These are phyloP conservation scores for Trichoderma sp. DNA, from an alignment of 2,329 filamentous ascomycete species.

Conservation along the genomic window DNA sequence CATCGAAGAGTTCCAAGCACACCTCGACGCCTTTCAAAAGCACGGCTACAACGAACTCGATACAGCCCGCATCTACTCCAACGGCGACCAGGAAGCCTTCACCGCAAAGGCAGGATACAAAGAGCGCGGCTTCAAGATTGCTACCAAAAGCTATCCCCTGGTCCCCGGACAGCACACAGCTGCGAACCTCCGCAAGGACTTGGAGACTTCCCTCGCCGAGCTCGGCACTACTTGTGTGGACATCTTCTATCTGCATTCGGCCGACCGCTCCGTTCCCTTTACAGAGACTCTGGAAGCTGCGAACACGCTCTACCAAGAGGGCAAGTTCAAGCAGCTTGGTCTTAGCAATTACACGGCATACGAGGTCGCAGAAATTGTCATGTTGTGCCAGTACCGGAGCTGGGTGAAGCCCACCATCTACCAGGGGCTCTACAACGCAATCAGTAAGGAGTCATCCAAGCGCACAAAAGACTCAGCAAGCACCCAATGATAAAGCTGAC, in stretches of 20 bases:
- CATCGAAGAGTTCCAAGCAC: slow-evolving; percentile 7
- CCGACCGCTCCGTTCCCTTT: slow-evolving; percentile 21
- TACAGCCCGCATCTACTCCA: slow-evolving; percentile 23
- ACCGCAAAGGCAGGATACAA: slow-evolving; percentile 25
- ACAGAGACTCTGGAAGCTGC: slow-evolving; percentile 18
- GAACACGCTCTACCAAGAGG: slow-evolving; percentile 38
- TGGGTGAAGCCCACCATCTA: slow-evolving; percentile 79
- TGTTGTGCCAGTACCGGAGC: slow-evolving; percentile 69
- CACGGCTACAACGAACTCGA: slow-evolving; percentile 22
- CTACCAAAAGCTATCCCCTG: slow-evolving; percentile 21
- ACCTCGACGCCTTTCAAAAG: slow-evolving; percentile 11
- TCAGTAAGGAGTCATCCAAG: slow-evolving; percentile 44
- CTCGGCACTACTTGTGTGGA: slow-evolving; percentile 2
- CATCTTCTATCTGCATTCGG: slow-evolving; percentile 24
- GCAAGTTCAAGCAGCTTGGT: slow-evolving; percentile 75
- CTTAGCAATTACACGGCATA: slow-evolving; percentile 78
- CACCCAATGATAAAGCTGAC: background rate
- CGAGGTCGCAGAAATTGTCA: slow-evolving; percentile 77
- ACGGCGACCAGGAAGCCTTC: slow-evolving; percentile 17
- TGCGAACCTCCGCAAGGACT: slow-evolving; percentile 20
- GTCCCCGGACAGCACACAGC: slow-evolving; percentile 8
- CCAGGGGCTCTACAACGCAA: slow-evolving; percentile 77
- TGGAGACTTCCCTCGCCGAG: slow-evolving; percentile 17
- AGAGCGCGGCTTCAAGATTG: slow-evolving; percentile 20
- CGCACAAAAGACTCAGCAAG: background rate